A percentile compares a stretch with the other conserved stretches of the same genome.
Conservation (phyloP, 129 eudicot species). For the Escallonia herrerae region DNA sequence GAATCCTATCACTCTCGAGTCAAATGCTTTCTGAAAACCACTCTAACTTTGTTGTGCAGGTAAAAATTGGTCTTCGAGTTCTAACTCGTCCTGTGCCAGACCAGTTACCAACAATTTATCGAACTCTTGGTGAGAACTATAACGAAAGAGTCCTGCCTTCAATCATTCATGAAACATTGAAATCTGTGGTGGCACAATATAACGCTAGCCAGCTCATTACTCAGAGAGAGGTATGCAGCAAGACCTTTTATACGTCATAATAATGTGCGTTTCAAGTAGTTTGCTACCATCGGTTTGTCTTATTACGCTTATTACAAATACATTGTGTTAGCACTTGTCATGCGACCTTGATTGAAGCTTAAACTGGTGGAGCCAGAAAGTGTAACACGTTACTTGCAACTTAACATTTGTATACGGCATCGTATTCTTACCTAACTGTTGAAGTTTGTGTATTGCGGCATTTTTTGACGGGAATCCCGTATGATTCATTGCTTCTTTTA, state of each 20-base stretch:
- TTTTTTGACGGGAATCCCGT: too few relatives aligned
- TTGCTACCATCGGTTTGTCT: too few relatives aligned
- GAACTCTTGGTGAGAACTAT: constrained; percentile 47
- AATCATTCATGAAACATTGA: constrained; percentile 44
- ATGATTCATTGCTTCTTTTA: too few relatives aligned
- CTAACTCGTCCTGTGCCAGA: constrained; percentile 39
- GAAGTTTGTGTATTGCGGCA: too few relatives aligned
- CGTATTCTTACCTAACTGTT: not conserved
- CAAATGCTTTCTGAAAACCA: not conserved
- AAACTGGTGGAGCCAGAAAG: too few relatives aligned
- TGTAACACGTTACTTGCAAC: not conserved
- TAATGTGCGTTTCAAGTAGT: too few relatives aligned
- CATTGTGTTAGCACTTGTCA: too few relatives aligned
- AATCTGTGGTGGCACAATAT: constrained; percentile 49
- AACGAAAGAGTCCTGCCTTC: constrained; percentile 51
- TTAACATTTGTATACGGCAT: not conserved
- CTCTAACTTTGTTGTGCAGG: constrained; percentile 18
- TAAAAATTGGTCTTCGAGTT: constrained; percentile 46
- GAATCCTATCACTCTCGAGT: not conserved
- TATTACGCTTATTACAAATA: too few relatives aligned
- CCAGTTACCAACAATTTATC: constrained; percentile 32
- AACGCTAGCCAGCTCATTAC: constrained; percentile 50
- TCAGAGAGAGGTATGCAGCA: constrained; percentile 42
- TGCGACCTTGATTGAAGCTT: too few relatives aligned
- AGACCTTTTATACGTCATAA: not conserved